Evolutionary conservation across 2,329 filamentous ascomycete species (phyloP).

Genomic region (Westerdykella sp.): DNA sequence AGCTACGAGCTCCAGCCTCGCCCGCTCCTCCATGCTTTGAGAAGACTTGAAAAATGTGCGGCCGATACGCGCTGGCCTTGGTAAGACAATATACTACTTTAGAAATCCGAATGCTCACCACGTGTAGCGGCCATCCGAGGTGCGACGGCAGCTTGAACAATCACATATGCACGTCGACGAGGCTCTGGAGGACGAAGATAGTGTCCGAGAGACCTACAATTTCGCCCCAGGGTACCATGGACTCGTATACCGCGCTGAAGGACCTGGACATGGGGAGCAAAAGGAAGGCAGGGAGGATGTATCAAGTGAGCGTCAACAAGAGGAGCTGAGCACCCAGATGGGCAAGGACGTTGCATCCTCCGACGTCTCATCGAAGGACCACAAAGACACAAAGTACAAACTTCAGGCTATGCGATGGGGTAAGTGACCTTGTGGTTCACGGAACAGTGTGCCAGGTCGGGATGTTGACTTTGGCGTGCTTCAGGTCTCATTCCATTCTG

Average conservation of each 20-base stretch:
- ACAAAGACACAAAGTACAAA: slow-evolving; percentile 58
- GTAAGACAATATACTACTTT: slow-evolving; percentile 38
- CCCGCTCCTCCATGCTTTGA: slow-evolving; percentile 13
- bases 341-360: slow-evolving; percentile 8
- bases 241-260: slow-evolving; percentile 75
- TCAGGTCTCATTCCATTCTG: slow-evolving; percentile 76
- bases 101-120: slow-evolving; percentile 8
- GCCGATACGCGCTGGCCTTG: slow-evolving; percentile 59
- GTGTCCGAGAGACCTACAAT: slow-evolving; percentile 73
- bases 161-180: slow-evolving; percentile 68
- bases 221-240: slow-evolving; percentile 85
- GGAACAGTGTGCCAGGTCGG: neutral
- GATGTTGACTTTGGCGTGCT: slow-evolving; percentile 9
- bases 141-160: slow-evolving; percentile 66
- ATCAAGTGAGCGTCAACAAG: slow-evolving; percentile 7
- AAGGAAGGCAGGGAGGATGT: slow-evolving; percentile 9
- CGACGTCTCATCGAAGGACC: slow-evolving; percentile 10
- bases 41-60: slow-evolving; percentile 52
- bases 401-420: slow-evolving; percentile 94
- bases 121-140: slow-evolving; percentile 64
- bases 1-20: no score
- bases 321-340: slow-evolving; percentile 7
- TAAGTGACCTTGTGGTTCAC: slow-evolving; percentile 12
- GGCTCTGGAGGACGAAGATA: slow-evolving; percentile 61
- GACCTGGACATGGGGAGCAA: slow-evolving; percentile 52